These are phyloP conservation scores for Globisporangium nunn DNA, from an alignment of 352 stramenopile species.

Conservation along the genomic window DNA sequence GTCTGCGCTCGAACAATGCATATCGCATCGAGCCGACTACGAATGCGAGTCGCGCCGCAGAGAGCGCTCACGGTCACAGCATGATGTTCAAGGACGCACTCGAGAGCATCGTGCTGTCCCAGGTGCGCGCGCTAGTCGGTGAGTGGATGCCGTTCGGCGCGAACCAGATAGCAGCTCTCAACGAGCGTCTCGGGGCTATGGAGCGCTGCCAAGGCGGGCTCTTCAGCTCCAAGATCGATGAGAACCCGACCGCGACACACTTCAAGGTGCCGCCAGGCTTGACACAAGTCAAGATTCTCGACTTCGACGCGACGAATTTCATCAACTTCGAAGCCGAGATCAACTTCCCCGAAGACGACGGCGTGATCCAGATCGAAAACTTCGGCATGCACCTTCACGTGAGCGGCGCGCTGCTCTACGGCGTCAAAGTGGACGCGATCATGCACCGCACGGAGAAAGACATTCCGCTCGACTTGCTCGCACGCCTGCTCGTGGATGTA, in stretches of 20 bases:
- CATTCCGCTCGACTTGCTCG: constrained; percentile 94
- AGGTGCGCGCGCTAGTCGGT: constrained; percentile 93
- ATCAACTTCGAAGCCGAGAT: constrained; percentile 99
- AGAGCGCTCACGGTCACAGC: constrained; percentile 80
- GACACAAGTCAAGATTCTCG: constrained; percentile 95
- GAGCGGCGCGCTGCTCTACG: constrained; percentile 68
- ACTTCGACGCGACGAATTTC: constrained; percentile 96
- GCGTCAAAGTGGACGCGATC: constrained; percentile 93
- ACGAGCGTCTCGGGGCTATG: constrained; percentile 93
- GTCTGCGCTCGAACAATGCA: constrained; percentile 89
- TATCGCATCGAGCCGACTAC: constrained; percentile 87
- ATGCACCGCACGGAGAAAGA: constrained; percentile 95
- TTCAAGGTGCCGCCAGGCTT: constrained; percentile 89
- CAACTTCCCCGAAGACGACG: constrained; percentile 91
- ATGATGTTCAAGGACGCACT: constrained; percentile 92
- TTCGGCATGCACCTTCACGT: constrained; percentile 90
- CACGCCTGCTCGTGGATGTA: constrained; percentile 93
- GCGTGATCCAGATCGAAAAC: constrained; percentile 94
- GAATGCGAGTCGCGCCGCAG: constrained; percentile 90
- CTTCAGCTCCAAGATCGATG: constrained; percentile 92
- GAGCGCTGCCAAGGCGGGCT: constrained; percentile 95
- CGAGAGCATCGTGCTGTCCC: constrained; percentile 94
- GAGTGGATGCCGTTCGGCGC: constrained; percentile 97
- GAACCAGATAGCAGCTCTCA: constrained; percentile 96
- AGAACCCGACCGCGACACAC: constrained; percentile 72